Conservation (phyloP, 169 alveolate species). For the Plasmodium inui region DNA sequence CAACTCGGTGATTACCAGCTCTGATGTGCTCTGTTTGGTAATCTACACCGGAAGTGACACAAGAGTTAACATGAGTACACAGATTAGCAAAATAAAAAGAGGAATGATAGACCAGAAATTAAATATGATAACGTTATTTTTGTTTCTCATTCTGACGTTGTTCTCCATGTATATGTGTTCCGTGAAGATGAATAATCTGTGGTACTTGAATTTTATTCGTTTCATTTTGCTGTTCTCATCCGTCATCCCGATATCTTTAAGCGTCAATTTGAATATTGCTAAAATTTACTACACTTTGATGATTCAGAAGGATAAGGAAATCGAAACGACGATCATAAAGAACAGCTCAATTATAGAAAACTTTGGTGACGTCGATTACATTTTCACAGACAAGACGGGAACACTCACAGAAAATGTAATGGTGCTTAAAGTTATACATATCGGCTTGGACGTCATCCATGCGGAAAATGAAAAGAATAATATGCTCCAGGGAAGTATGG, state of each 20-base stretch:
- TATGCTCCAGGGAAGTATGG: slow-evolving; percentile 28
- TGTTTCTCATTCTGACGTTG: slow-evolving; percentile 87
- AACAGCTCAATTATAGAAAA: slow-evolving; percentile 93
- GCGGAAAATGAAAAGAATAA: slow-evolving; percentile 67
- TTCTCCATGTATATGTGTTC: slow-evolving; percentile 77
- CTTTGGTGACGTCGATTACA: slow-evolving; percentile 95
- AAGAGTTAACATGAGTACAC: slow-evolving; percentile 86
- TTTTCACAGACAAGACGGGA: slow-evolving; percentile 98
- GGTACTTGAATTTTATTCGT: slow-evolving; percentile 85
- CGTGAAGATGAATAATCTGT: slow-evolving; percentile 33
- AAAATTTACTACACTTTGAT: slow-evolving; percentile 92
- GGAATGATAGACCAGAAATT: slow-evolving; percentile 93
- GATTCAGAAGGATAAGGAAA: slow-evolving; percentile 92
- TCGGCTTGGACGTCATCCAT: slow-evolving; percentile 83
- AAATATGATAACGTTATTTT: slow-evolving; percentile 90
- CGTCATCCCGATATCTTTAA: slow-evolving; percentile 96
- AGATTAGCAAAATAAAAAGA: slow-evolving; percentile 90
- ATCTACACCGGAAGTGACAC: slow-evolving; percentile 93
- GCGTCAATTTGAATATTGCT: slow-evolving; percentile 98
- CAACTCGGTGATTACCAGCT: slow-evolving; percentile 94
- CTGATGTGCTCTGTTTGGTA: slow-evolving; percentile 91
- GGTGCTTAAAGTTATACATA: slow-evolving; percentile 88
- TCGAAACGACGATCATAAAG: slow-evolving; percentile 95
- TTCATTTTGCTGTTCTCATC: slow-evolving; percentile 94
- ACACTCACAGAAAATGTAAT: slow-evolving; percentile 98